Evolutionary conservation across 768 basidiomycete genomes (phyloP), one percentile per base, ranked within the genome.

Genomic region (Phanerodontia chrysosporium): DNA sequence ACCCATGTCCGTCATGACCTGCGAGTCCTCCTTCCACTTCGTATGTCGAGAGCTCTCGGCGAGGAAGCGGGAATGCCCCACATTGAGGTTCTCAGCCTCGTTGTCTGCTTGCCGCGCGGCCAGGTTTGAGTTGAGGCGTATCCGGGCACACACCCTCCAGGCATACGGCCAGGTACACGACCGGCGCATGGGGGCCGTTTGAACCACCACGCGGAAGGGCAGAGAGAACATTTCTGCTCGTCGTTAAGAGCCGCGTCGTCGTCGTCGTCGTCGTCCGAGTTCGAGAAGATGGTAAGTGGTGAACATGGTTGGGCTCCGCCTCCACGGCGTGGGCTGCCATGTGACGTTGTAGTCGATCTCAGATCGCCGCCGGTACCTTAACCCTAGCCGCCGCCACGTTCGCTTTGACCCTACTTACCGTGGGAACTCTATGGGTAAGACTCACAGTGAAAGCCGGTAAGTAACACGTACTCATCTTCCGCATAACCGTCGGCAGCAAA

Each of bases 1-100:
- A 13, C 56, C 56, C 4, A 44, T 59, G 3, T 32, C 56, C 39
- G 39, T 42, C 1, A 25, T 22, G 1, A 58, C 55, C 10, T 51
- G 25, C 6, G 36, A 22, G 29, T 49, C 55, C 13, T 62, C 53
- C 58, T 64, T 64, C 78, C 78, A 81, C 45, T 70, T 70, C 14
- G 67, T 58, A 22, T 65, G 64, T 6, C 71, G 55, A 7, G 75
- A 62, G 3, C 76, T 76, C 49, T 78, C 75, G n/a, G 79, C 73
- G 1, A 81, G 69, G 58, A 79, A 80, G 13, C 70, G 66, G 0
- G 79, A 73, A 57, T 81, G 79, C 14, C 64, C 63, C 18, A 78
- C 74, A 45, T 78, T 74, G 22, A 72, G 64, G 51, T 74, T 73
- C 62, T 76, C 76, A 24, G 65, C 55, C 51, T 66, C 66, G 49